These are phyloP conservation scores for Plasmodium vivax DNA, from an alignment of 169 alveolate species.

Conservation along the genomic window DNA sequence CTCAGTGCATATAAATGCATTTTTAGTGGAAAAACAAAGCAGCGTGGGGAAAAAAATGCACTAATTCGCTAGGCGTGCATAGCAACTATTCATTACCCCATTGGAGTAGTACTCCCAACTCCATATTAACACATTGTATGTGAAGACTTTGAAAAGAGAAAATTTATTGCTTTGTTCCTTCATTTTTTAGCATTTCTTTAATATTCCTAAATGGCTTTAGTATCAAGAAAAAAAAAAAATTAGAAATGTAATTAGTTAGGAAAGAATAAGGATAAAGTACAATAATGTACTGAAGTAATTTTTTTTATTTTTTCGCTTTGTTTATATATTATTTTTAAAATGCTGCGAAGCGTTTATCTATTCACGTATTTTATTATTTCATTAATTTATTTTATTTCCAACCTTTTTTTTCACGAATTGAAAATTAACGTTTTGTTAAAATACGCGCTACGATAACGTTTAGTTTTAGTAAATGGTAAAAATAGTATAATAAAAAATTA, in stretches of 20 bases:
- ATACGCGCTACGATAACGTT: not conserved
- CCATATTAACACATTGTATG: conserved; percentile 11
- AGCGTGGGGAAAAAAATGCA: not conserved
- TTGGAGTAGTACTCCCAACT: not conserved
- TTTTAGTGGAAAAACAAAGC: not conserved
- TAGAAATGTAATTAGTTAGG: not conserved
- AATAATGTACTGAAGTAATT: not conserved
- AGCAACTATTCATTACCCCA: not conserved
- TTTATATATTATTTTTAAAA: not conserved
- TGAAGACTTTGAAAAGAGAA: conserved; percentile 8
- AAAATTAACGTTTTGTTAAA: not conserved
- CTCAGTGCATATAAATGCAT: not conserved
- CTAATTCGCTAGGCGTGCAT: not conserved
- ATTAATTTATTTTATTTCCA: too few relatives aligned
- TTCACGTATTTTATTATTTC: not conserved
- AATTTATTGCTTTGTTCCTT: conserved; percentile 1
- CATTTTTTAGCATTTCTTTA: not conserved
- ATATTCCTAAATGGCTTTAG: not conserved
- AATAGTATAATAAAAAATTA: not conserved
- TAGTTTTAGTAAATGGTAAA: not conserved
- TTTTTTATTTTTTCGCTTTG: not conserved
- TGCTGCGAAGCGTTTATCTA: not conserved
- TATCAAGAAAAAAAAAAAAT: not conserved
- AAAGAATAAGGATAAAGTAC: not conserved
- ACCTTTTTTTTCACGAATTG: not conserved